Evolutionary conservation across 2,329 filamentous ascomycete species (phyloP), one percentile per base, ranked within the genome.

Genomic region (Fusarium equiseti): DNA sequence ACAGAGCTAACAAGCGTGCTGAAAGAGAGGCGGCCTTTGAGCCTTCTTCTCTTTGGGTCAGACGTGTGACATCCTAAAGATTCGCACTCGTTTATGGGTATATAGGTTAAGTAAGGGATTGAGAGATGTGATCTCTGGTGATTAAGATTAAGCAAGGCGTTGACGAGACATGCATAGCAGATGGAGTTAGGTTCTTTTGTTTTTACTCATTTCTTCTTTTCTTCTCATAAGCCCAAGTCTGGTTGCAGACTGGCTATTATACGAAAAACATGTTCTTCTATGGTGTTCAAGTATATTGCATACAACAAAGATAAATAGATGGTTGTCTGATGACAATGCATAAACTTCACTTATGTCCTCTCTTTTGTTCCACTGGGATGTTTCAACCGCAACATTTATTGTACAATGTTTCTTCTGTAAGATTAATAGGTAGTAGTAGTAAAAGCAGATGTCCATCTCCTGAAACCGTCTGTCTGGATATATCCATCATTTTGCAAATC

Each of bases 1-100:
- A 93, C 77, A 84, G 91, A 24, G 90, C 91, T 12, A 91, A 92
- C 81, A 95, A 93, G 82, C 87, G 92, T 50, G 85, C 90, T 73
- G 92, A 95, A 74, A 87, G 90, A 69, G 87, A 91, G 55, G 86
- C 85, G 4, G 84, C 85, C 35, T 91, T 85, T 74, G 90, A 92
- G 75, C 88, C 88, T 13, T 91, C 90, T 1, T 88, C 88, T 31
- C 81, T 97, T 12, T 97, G 93, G 93, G 91, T 97, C 52, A 87
- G 91, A 75, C 86, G 93, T 69, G 90, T 94, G 66, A 94, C 92
- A 22, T 88, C 85, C 66, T 91, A 78, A 86, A 22, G 40, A 31
- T 13, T 53, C 20, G 26, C 20, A 24, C 32, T 35, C 29, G 57
- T 49, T 43, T 29, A 40, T 42, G 48, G 29, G 49, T 45, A 65